Evolutionary conservation across 2,329 filamentous ascomycete species (phyloP).

Genomic region (Sporothrix globosa): DNA sequence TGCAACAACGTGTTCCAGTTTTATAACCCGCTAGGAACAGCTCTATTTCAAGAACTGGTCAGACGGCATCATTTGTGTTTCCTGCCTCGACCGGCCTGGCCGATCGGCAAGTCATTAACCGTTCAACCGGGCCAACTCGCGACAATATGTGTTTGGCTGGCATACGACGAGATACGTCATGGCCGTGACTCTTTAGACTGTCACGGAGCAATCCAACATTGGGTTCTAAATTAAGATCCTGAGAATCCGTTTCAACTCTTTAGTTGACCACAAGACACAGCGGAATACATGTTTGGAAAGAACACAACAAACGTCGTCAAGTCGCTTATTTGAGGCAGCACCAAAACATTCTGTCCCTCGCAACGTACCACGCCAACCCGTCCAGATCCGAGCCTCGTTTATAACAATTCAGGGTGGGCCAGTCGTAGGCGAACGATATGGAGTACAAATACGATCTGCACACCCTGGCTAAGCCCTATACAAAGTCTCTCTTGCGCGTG

Average conservation of each 20-base stretch:
- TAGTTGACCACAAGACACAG: background rate
- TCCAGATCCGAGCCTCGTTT: slow-evolving; percentile 1
- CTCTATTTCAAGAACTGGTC: slow-evolving; percentile 14
- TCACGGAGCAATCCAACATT: background rate
- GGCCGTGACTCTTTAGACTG: background rate
- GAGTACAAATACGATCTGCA: background rate
- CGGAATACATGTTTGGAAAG: background rate
- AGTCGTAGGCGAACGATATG: background rate
- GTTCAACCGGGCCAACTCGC: background rate
- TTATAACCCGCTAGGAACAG: background rate
- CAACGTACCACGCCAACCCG: background rate
- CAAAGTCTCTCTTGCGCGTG: background rate
- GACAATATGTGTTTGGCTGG: background rate
- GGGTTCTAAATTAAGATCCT: slow-evolving; percentile 9
- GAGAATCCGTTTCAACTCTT: background rate
- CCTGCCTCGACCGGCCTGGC: slow-evolving; percentile 1
- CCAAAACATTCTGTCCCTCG: background rate
- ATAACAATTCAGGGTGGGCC: background rate
- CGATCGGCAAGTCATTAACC: background rate
- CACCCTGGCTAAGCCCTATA: background rate
- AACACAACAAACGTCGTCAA: background rate
- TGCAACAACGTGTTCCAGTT: slow-evolving; percentile 10
- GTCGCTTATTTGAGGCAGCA: slow-evolving; percentile 23
- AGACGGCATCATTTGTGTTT: slow-evolving; percentile 12
- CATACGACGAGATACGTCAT: slow-evolving; percentile 5